Base-by-base conservation (phyloP, 805 yeast genomes). In the Metschnikowia matae region DNA sequence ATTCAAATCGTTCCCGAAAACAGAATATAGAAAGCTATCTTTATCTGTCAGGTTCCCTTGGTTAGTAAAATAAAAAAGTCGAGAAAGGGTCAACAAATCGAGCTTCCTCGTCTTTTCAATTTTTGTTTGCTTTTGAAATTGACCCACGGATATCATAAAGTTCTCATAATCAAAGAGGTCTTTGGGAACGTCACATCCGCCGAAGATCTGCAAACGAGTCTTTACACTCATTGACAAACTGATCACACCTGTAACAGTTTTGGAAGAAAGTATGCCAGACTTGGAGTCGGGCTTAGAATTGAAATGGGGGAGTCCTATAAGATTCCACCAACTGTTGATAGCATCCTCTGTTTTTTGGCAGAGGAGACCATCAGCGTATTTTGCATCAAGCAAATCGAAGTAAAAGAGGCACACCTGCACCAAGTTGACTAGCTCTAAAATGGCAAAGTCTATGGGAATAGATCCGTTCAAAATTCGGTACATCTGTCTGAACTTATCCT, bases 111-210 rank as follows among this genome's bases (percentile, higher is more conserved):
- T 77, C 51, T 73, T 71, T 3, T 77, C 75, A 6, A 85, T 60
- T 54, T 79, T 77, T 55, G 76, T 74, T 52, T 83, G 86, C 61
- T 82, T 87, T 65, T 94, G 97, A 64, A 91, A 92, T 52, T 81
- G 84, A 2, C 82, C 81, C 23, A 94, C 77, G 6, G 89, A 80
- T 2, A 77, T 65, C 67, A 82, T 77, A 58, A 92, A 86, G 44
- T 77, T 78, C 48, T 83, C 85, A 46, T 82, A 83, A 53, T 87
- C 92, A 61, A 87, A 83, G 0, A 96, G 92, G 62, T 94, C 98
- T 61, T 89, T 87, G 15, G 83, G 94, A 52, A 75, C 85, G 59
- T 75, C 87, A 40, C 67, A 63, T 0, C 68, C 68, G 1, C 67
- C 68, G 15, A 63, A 53, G 35, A 63, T 44, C 3, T 63, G 64